Base-by-base conservation (phyloP, 768 basidiomycete genomes). In the Ramaria sp. region DNA sequence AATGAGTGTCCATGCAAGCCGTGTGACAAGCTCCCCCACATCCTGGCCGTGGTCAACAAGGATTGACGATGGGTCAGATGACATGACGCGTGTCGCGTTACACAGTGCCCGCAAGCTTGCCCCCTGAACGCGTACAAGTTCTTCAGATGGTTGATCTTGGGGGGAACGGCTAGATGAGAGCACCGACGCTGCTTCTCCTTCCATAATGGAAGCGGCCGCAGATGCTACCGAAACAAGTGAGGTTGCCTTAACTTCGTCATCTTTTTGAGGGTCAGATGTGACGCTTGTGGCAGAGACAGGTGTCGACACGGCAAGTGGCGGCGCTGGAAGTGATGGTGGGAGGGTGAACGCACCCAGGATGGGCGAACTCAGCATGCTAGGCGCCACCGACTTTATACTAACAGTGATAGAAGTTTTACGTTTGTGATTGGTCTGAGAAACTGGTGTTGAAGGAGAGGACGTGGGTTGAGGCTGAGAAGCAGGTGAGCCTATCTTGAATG, bases 61-160 rank as follows among this genome's bases (percentile, higher is more conserved):
- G 56, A 92, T 80, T 61, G 87, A 88, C 12, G 77, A 72, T 0
- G 89, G 78, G 62, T 88, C 88, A 2, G 81, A 75, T 0, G 86
- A 86, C 88, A 92, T 91, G n/a, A 91, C 84, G 3, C 90, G 81
- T 1, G 86, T 91, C 1, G 90, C 88, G 54, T 91, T 83, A 17
- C 80, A 78, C 54, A 92, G 89, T 1, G 90, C 90, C 6, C 80
- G 80, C 1, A 92, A 66, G 0, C 86, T 78, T 0, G 82, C 68
- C 1, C 88, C 86, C 63, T 91, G 88, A 0, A 47, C 33, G 3
- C 34, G 45, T 30, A 13, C 43, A 17, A 20, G 19, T 37, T 59
- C 55, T 24, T 54, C 53, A 2, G 19, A 13, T 11, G 55, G 9
- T 4, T 49, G 46, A 20, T 57, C 47, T 7, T 17, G 10, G 20